Evolutionary conservation across 2,329 filamentous ascomycete species (phyloP).

Genomic region (Aureobasidium namibiae): DNA sequence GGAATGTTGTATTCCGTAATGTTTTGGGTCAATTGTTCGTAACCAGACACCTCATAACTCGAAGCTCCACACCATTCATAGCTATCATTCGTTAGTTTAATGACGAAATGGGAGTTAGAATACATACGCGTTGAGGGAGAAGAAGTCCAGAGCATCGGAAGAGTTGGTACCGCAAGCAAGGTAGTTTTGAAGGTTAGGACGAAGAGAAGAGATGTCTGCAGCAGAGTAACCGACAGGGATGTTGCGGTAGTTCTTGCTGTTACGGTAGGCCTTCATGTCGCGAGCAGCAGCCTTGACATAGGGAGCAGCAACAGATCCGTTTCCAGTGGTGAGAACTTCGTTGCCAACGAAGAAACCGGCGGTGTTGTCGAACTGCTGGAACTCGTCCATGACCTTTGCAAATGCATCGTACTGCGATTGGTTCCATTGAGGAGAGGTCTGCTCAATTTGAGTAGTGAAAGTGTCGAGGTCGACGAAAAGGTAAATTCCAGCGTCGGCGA

Average conservation of each 20-base stretch:
- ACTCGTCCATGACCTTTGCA: conserved; percentile 65
- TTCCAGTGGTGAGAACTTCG: conserved; percentile 60
- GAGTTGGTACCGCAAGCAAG: conserved; percentile 67
- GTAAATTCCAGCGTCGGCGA: conserved; percentile 75
- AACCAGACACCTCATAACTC: conserved; percentile 57
- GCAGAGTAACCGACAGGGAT: conserved; percentile 84
- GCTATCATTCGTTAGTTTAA: not conserved
- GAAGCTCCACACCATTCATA: conserved; percentile 54
- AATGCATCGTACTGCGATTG: conserved; percentile 61
- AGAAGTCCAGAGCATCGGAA: conserved; percentile 71
- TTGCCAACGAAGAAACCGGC: conserved; percentile 84
- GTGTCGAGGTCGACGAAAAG: conserved; percentile 76
- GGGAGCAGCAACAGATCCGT: conserved; percentile 58
- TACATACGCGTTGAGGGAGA: conserved; percentile 76
- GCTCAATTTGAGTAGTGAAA: conserved; percentile 59
- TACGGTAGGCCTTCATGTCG: conserved; percentile 75
- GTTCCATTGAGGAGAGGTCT: conserved; percentile 61
- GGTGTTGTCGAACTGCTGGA: conserved; percentile 69
- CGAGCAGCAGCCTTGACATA: conserved; percentile 75
- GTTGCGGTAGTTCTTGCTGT: conserved; percentile 65
- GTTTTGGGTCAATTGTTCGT: conserved; percentile 57
- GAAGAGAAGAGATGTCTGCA: conserved; percentile 69
- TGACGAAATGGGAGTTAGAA: conserved; percentile 24
- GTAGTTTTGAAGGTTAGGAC: conserved; percentile 62
- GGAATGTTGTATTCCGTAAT: conserved; percentile 68